Percentiles rank a stretch among this genome's conserved stretches.
phyloP scores from a whole-genome alignment of 2,329 filamentous ascomycete species.

The Diaporthe citrichinensis region DNA sequence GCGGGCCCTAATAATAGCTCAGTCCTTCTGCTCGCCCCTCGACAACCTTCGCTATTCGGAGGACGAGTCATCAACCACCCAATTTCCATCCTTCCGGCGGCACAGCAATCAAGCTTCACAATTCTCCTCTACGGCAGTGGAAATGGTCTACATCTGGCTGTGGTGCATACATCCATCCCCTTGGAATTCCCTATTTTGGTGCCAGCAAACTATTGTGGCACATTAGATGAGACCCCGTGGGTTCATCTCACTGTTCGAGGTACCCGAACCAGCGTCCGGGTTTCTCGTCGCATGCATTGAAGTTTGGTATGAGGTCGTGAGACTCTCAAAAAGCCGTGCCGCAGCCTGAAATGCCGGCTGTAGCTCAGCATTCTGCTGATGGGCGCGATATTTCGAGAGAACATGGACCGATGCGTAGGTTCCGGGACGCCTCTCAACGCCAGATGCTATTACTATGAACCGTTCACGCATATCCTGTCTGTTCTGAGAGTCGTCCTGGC shows the following conservation, averaged over 20 bases:
- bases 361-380: background rate
- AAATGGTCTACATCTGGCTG: background rate
- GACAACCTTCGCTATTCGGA: background rate
- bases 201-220: background rate
- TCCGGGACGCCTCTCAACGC: background rate
- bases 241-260: background rate
- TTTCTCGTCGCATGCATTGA: background rate
- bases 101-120: background rate
- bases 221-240: background rate
- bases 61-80: background rate
- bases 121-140: background rate
- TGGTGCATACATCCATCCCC: background rate
- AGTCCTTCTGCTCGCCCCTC: background rate
- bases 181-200: background rate
- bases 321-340: background rate
- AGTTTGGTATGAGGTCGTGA: background rate
- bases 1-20: slow-evolving; percentile 15
- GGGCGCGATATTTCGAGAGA: background rate
- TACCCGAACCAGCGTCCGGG: background rate
- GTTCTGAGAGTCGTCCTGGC: background rate
- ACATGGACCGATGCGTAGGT: background rate
- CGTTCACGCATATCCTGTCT: background rate
- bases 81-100: background rate
- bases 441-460: background rate
- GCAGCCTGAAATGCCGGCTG: background rate